Percentiles rank a stretch among this genome's conserved stretches.
These are phyloP conservation scores for Scutellaria galericulata DNA, from an alignment of 257 asterid species.

Conservation along the genomic window DNA sequence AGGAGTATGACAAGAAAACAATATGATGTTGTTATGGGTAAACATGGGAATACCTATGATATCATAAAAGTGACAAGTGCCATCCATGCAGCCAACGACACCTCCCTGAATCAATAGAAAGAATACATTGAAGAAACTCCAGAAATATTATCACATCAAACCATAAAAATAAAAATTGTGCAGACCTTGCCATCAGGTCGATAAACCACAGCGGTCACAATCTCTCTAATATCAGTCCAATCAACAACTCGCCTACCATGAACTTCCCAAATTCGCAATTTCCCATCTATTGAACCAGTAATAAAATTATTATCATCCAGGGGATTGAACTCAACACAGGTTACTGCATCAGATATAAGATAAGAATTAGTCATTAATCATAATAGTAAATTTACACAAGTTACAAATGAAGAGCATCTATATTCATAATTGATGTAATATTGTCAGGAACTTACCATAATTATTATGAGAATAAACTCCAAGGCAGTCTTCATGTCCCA, in stretches of 20 bases:
- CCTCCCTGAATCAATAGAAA: conserved; percentile 66
- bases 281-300: conserved; percentile 90
- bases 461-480: conserved; percentile 78
- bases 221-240: conserved; percentile 81
- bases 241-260: conserved; percentile 71
- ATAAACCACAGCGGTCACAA: conserved; percentile 75
- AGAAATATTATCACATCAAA: background rate
- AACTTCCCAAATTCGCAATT: conserved; percentile 83
- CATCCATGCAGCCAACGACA: conserved; percentile 82
- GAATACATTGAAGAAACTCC: conserved; percentile 6
- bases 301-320: conserved; percentile 76
- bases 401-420: background rate
- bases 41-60: conserved; percentile 53
- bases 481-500: conserved; percentile 71
- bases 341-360: conserved; percentile 59
- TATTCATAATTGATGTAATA: conserved; percentile 1
- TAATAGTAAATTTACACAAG: conserved; percentile 3
- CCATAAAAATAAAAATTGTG: conserved; percentile 15
- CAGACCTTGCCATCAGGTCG: conserved; percentile 83
- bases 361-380: conserved; percentile 14
- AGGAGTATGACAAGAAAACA: conserved; percentile 17
- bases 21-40: background rate
- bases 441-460: conserved; percentile 56
- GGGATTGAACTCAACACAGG: conserved; percentile 84
- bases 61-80: conserved; percentile 73